These are phyloP conservation scores for Larix kaempferi DNA, from an alignment of 75 land plant genomes.

Conservation along the genomic window DNA sequence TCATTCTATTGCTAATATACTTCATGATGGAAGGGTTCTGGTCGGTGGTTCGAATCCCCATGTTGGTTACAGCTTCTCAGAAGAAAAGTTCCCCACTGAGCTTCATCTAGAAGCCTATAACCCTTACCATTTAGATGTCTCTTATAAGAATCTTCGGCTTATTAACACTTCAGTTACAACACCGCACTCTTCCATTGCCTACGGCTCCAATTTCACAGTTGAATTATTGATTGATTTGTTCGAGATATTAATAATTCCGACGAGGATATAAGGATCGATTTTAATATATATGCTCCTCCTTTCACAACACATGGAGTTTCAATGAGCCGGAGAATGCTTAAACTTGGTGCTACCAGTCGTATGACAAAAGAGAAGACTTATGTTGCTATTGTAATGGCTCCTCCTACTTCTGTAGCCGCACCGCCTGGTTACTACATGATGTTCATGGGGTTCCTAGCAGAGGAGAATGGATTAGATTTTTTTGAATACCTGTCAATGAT, in stretches of 20 bases:
- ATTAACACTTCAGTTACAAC: not conserved
- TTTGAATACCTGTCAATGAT: no score
- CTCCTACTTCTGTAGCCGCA: slow-evolving; percentile 15
- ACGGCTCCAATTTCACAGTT: slow-evolving; percentile 44
- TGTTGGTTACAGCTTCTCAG: slow-evolving; percentile 18
- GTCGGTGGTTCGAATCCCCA: slow-evolving; percentile 52
- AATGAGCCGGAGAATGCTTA: slow-evolving; percentile 64
- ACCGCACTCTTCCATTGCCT: slow-evolving; percentile 12
- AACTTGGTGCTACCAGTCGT: slow-evolving; percentile 13
- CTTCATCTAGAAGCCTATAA: slow-evolving; percentile 48
- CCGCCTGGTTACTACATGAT: slow-evolving; percentile 32
- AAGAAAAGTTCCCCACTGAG: slow-evolving; percentile 33
- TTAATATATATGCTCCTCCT: slow-evolving; percentile 40
- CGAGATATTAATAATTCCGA: not conserved
- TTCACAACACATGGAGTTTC: slow-evolving; percentile 56
- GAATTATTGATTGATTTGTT: slow-evolving; percentile 20
- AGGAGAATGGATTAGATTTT: slow-evolving; percentile 18
- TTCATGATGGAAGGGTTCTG: slow-evolving; percentile 44
- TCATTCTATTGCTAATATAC: slow-evolving; percentile 37
- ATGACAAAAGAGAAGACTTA: slow-evolving; percentile 2
- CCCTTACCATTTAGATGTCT: slow-evolving; percentile 33
- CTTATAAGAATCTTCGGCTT: slow-evolving; percentile 23
- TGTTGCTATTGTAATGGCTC: slow-evolving; percentile 9
- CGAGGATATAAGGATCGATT: slow-evolving; percentile 1
- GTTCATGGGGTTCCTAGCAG: slow-evolving; percentile 20